Percentiles rank a stretch among this genome's conserved stretches.
These are phyloP conservation scores for Lignosus rhinocerotis DNA, from an alignment of 1,284 basidiomycete genomes.

Conservation along the genomic window DNA sequence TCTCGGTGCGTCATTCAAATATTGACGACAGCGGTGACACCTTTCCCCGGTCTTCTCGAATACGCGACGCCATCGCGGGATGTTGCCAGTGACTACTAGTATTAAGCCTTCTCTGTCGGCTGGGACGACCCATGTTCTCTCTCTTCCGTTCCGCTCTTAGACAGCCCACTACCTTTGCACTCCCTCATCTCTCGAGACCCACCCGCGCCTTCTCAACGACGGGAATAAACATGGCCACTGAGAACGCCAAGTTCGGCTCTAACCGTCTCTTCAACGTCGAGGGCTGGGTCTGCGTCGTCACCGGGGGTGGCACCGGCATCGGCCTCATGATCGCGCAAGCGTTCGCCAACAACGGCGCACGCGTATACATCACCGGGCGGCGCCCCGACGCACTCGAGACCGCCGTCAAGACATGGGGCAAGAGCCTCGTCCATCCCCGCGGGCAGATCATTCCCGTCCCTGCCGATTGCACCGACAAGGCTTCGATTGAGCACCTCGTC, in stretches of 20 bases:
- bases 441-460: conserved; percentile 37
- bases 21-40: conserved; percentile 8
- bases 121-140: conserved; percentile 1
- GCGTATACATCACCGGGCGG: conserved; percentile 39
- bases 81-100: too few relatives aligned
- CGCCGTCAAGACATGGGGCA: conserved; percentile 30
- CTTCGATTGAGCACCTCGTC: conserved; percentile 34
- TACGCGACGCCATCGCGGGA: background rate
- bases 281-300: conserved; percentile 38
- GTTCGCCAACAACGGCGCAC: conserved; percentile 42
- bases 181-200: conserved; percentile 1
- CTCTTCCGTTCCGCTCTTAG: conserved; percentile 12
- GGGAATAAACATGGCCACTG: conserved; percentile 15
- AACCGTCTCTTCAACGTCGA: conserved; percentile 35
- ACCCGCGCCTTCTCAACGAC: conserved; percentile 7
- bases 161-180: background rate
- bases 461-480: conserved; percentile 37
- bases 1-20: background rate
- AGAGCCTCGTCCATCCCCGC: conserved; percentile 29
- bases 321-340: conserved; percentile 42
- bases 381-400: conserved; percentile 30
- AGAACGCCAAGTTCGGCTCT: conserved; percentile 25
- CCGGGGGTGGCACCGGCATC: conserved; percentile 44
- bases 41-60: background rate
- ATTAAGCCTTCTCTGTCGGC: background rate